phyloP scores from a whole-genome alignment of 331 rosid genomes.

The Dryas integrifolia region DNA sequence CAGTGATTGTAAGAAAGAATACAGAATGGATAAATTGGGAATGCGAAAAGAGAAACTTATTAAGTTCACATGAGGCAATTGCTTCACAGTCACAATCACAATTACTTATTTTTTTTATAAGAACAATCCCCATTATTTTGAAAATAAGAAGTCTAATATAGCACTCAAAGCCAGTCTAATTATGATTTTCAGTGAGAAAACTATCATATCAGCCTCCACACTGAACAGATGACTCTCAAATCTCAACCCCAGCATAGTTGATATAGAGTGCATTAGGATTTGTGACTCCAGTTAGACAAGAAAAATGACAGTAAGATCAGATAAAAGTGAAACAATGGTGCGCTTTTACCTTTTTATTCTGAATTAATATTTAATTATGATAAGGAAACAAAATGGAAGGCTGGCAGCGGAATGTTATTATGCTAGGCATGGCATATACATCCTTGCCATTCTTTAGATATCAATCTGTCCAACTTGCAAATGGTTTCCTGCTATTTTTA shows the following conservation, averaged over 20 bases:
- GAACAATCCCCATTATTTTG: background rate
- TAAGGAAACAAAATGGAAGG: background rate
- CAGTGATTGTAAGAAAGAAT: background rate
- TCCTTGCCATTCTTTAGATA: background rate
- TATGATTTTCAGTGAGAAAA: background rate
- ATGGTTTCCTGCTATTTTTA: constrained; percentile 2
- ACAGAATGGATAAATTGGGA: background rate
- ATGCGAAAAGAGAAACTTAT: background rate
- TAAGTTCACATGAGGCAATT: background rate
- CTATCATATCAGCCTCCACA: background rate
- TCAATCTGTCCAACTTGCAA: background rate
- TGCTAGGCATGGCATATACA: background rate
- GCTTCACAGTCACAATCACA: constrained; percentile 1
- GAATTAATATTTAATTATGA: background rate
- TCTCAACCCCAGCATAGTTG: background rate
- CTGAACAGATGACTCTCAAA: background rate
- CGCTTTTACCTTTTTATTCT: background rate
- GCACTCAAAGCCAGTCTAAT: background rate
- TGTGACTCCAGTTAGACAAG: background rate
- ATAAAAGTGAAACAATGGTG: background rate
- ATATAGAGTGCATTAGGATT: background rate
- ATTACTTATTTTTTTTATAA: background rate
- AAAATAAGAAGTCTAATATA: background rate
- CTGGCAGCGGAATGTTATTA: background rate
- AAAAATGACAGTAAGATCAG: background rate